A percentile compares a stretch with the other conserved stretches of the same genome.
These are phyloP conservation scores for Rhodotorula mucilaginosa DNA, from an alignment of 1,284 basidiomycete species.

Conservation along the genomic window DNA sequence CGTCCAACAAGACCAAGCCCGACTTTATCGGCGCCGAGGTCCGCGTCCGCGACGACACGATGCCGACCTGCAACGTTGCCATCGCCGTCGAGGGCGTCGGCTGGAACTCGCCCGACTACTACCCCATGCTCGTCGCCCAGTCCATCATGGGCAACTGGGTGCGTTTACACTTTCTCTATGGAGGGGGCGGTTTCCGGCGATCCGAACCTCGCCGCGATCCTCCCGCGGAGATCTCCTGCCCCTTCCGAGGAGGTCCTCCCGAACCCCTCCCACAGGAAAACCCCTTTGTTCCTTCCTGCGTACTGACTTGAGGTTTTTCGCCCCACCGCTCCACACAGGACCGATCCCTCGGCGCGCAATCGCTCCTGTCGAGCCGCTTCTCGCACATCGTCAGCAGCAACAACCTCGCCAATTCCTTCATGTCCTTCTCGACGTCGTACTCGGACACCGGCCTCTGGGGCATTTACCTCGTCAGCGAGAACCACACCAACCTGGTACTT, in stretches of 20 bases:
- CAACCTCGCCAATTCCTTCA: constrained; percentile 98
- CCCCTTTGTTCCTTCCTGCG: too few relatives aligned
- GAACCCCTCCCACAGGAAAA: too few relatives aligned
- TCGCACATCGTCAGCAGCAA: constrained; percentile 87
- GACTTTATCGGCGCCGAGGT: constrained; percentile 93
- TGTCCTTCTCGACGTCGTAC: constrained; percentile 99
- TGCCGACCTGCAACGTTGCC: constrained; percentile 86
- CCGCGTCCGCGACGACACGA: constrained; percentile 87
- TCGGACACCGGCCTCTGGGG: constrained; percentile 99
- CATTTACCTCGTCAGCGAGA: constrained; percentile 95
- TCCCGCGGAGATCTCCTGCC: too few relatives aligned
- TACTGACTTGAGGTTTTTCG: too few relatives aligned
- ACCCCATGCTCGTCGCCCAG: constrained; percentile 98
- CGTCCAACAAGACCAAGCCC: constrained; percentile 62
- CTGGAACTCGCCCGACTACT: constrained; percentile 98
- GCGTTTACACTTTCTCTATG: neutral
- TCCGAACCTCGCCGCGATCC: too few relatives aligned
- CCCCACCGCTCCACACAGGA: constrained; percentile 53
- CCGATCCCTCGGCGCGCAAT: constrained; percentile 85
- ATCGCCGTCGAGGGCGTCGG: constrained; percentile 97
- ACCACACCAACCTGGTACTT: constrained; percentile 63
- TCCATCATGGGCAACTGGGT: constrained; percentile 97
- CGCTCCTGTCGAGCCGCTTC: constrained; percentile 85
- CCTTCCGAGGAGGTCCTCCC: too few relatives aligned
- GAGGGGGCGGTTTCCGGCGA: too few relatives aligned